phyloP scores from a whole-genome alignment of 257 asterid species.

The Nicotiana tomentosiformis region DNA sequence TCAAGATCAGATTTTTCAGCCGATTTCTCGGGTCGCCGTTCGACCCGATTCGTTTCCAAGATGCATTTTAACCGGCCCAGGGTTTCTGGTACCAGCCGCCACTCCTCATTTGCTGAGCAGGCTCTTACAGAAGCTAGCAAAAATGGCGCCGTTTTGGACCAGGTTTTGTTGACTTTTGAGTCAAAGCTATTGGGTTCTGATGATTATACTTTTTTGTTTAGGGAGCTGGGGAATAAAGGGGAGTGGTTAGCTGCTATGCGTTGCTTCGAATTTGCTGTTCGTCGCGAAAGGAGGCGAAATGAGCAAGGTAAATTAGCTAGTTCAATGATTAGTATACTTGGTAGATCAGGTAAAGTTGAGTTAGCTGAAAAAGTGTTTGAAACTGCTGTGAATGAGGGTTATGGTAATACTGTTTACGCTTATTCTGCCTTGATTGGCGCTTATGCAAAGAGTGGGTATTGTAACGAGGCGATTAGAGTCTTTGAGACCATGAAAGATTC shows the following conservation, averaged over 20 bases:
- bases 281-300: constrained; percentile 43
- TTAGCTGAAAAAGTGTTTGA: constrained; percentile 69
- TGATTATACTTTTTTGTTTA: constrained; percentile 64
- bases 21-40: constrained; percentile 77
- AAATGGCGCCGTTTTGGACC: constrained; percentile 28
- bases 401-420: constrained; percentile 81
- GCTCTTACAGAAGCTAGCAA: constrained; percentile 45
- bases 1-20: constrained; percentile 31
- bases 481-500: constrained; percentile 67
- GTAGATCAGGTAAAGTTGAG: constrained; percentile 80
- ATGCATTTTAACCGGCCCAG: constrained; percentile 83
- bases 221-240: constrained; percentile 87
- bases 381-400: constrained; percentile 56
- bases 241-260: constrained; percentile 60
- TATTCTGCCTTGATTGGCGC: constrained; percentile 87
- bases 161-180: constrained; percentile 36
- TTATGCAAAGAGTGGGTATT: constrained; percentile 81
- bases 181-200: constrained; percentile 57
- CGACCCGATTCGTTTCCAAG: constrained; percentile 84
- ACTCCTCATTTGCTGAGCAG: constrained; percentile 65
- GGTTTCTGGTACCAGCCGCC: constrained; percentile 50
- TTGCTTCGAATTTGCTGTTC: constrained; percentile 71
- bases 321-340: constrained; percentile 88
- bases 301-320: constrained; percentile 81
- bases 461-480: constrained; percentile 64